Base-by-base conservation (phyloP, 2,329 filamentous ascomycete genomes). In the Sporothrix luriei region DNA sequence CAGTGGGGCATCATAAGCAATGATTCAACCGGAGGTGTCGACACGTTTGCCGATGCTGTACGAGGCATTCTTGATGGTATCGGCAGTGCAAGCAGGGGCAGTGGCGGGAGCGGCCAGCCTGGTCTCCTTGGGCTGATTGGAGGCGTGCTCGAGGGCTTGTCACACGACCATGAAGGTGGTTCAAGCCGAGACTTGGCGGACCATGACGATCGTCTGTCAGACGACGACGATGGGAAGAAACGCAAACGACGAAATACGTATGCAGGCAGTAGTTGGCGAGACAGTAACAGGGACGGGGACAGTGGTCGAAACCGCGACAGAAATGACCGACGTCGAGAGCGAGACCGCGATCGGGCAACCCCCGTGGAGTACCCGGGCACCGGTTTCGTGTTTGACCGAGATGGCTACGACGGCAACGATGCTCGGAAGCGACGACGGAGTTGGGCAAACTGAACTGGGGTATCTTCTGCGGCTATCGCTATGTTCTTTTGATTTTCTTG, bases 1-100 rank as follows among this genome's bases (percentile, higher is more conserved):
- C 76, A 78, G 16, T 85, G 83, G 83, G 79, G 80, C 29, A 76
- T 84, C 0, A 78, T 76, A 2, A 82, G 82, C 6, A 82, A 82
- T 0, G 81, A 85, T 29, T 73, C 74, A 0, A 79, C 80, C 65
- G 75, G 77, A 29, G 79, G 77, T 33, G 79, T 84, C 4, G 81
- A 84, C 43, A 74, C 75, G 26, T 75, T 81, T 10, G 77, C 72
- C 6, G 48, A 68, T 7, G 33, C 40, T 24, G 55, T 80, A 55
- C 69, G 73, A 33, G 70, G 73, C 19, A 76, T 79, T 19, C 78
- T 82, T 33, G 79, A 80, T 33, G 65, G 51, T 1, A 19, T 72
- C 3, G 67, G 76, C 9, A 16, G 19, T 4, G 46, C 49, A 74
- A 33, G n/a, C 0, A 46, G 49, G 3, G 16, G 61, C 3, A 33